A percentile compares a stretch with the other conserved stretches of the same genome.
Evolutionary conservation across 768 basidiomycete species (phyloP).

Genomic region (Collybia sordida): DNA sequence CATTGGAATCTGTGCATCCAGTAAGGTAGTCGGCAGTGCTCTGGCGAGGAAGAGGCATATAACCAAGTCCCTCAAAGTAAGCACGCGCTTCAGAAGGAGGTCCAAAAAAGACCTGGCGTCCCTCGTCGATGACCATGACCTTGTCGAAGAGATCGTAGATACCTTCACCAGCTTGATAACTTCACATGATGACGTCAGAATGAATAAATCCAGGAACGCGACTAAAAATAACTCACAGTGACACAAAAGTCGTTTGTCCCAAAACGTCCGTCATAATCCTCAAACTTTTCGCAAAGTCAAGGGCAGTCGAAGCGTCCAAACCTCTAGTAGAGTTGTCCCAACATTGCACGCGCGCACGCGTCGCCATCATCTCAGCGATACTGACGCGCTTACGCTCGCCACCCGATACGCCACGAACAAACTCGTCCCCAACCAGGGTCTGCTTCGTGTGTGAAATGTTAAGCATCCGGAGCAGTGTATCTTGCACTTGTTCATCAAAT

Average conservation of each 20-base stretch:
- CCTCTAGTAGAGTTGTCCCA: conserved; percentile 87
- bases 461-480: conserved; percentile 72
- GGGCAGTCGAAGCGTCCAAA: conserved; percentile 82
- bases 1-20: conserved; percentile 81
- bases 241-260: conserved; percentile 77
- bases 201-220: not conserved
- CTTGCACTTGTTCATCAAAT: conserved; percentile 54
- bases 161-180: conserved; percentile 81
- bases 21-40: conserved; percentile 86
- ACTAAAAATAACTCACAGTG: conserved; percentile 46
- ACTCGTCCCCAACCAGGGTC: conserved; percentile 86
- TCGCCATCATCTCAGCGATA: conserved; percentile 87
- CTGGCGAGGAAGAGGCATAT: conserved; percentile 74
- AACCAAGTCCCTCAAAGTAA: conserved; percentile 80
- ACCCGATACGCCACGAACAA: conserved; percentile 78
- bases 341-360: conserved; percentile 74
- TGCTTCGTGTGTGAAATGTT: conserved; percentile 79
- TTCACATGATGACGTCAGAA: conserved; percentile 16
- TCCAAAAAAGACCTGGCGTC: conserved; percentile 82
- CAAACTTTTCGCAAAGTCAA: conserved; percentile 81
- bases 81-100: conserved; percentile 67
- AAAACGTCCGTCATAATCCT: conserved; percentile 84
- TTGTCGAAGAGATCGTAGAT: conserved; percentile 85
- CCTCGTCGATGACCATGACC: conserved; percentile 79
- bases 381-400: conserved; percentile 80